These are phyloP conservation scores for Rosellinia necatrix DNA, from an alignment of 2,329 filamentous ascomycete genomes.

Conservation along the genomic window DNA sequence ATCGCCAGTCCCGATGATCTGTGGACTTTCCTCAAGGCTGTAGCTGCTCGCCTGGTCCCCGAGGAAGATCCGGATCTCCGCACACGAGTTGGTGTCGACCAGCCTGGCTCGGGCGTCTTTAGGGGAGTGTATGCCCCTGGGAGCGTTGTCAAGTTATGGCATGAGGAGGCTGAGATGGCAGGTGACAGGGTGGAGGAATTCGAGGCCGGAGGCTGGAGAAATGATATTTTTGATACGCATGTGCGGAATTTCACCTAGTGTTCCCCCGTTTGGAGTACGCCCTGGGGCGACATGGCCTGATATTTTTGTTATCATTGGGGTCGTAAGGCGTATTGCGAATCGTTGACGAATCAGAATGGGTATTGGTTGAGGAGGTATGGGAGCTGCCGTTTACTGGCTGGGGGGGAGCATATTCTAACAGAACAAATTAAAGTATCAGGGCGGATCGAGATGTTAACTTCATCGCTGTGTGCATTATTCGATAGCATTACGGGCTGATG, in stretches of 20 bases:
- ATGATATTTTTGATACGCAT: conserved; percentile 73
- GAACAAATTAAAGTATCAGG: no score
- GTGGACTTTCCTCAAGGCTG: conserved; percentile 79
- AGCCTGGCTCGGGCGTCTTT: conserved; percentile 66
- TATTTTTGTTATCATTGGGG: neutral
- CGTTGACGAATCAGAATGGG: no score
- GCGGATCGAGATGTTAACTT: no score
- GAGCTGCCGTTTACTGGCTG: no score
- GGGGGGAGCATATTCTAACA: no score
- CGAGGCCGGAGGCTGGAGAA: conserved; percentile 44
- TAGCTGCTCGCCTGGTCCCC: conserved; percentile 75
- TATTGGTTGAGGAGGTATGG: no score
- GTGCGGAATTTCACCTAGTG: no score
- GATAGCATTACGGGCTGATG: neutral
- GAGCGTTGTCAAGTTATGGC: conserved; percentile 87
- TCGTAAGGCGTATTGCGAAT: no score
- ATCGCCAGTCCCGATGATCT: conserved; percentile 81
- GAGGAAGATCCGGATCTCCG: conserved; percentile 78
- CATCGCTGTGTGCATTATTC: neutral
- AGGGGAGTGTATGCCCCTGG: conserved; percentile 85
- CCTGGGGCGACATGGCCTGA: no score
- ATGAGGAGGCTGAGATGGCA: conserved; percentile 74
- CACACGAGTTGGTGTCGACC: conserved; percentile 69
- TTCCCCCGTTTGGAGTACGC: no score
- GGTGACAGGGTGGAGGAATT: conserved; percentile 73